Percentiles rank a stretch among this genome's conserved stretches.
These are phyloP conservation scores for Malus asiatica DNA, from an alignment of 306 rosid genomes.

Conservation along the genomic window DNA sequence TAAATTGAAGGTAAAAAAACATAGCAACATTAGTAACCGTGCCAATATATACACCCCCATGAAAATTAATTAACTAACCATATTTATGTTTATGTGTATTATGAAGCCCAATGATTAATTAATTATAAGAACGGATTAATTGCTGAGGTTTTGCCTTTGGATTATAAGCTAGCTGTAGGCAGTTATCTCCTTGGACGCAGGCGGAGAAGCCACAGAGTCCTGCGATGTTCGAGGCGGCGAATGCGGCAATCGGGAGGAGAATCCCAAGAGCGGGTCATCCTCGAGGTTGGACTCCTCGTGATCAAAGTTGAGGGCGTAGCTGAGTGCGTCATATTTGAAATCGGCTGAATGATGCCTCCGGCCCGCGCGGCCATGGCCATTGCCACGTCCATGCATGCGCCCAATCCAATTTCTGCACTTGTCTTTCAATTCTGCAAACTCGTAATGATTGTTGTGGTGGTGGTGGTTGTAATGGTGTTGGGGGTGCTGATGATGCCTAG, in stretches of 20 bases:
- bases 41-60: background rate
- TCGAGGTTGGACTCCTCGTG: constrained; percentile 30
- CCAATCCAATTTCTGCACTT: constrained; percentile 41
- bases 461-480: background rate
- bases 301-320: constrained; percentile 65
- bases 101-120: background rate
- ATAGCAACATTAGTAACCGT: background rate
- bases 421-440: constrained; percentile 29
- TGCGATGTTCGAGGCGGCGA: background rate
- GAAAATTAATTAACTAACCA: background rate
- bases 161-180: background rate
- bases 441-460: constrained; percentile 8
- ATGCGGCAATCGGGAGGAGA: constrained; percentile 51
- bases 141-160: background rate
- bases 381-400: constrained; percentile 16
- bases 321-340: constrained; percentile 59
- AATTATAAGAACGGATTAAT: background rate
- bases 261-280: constrained; percentile 28
- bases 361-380: constrained; percentile 28
- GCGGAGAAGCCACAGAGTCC: constrained; percentile 14
- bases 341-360: constrained; percentile 49
- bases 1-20: background rate
- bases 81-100: background rate
- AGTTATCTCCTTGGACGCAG: constrained; percentile 3
- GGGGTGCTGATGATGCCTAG: constrained; percentile 12